Evolutionary conservation across 2,329 filamentous ascomycete species (phyloP).

Genomic region (Trichoderma sp.): DNA sequence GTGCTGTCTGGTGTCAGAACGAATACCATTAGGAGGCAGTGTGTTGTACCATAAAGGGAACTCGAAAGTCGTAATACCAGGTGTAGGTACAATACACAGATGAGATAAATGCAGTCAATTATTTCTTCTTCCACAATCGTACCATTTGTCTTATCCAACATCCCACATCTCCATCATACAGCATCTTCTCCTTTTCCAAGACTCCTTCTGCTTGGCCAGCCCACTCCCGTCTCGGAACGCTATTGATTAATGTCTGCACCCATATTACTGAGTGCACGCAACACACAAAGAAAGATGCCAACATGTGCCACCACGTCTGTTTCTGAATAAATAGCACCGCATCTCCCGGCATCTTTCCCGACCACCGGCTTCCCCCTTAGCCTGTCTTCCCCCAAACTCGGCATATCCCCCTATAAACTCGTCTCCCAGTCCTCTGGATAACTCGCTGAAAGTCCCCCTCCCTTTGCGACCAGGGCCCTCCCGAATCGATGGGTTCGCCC

Average conservation of each 20-base stretch:
- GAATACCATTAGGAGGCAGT: neutral
- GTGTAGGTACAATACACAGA: neutral
- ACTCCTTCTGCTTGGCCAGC: neutral
- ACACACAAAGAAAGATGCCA: neutral
- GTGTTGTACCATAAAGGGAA: neutral
- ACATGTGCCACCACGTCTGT: neutral
- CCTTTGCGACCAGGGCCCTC: conserved; percentile 11
- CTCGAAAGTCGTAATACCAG: neutral
- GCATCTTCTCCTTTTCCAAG: neutral
- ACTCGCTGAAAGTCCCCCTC: neutral
- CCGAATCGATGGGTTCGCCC: conserved; percentile 11
- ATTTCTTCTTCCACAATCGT: neutral
- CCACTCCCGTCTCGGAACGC: neutral
- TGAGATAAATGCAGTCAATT: neutral
- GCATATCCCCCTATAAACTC: neutral
- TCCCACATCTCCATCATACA: neutral
- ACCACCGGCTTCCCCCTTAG: conserved; percentile 18
- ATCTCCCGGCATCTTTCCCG: conserved; percentile 15
- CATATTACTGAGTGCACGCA: neutral
- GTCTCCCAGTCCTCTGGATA: neutral
- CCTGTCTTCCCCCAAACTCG: neutral
- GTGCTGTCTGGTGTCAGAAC: neutral
- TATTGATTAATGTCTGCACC: neutral
- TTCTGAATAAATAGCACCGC: neutral
- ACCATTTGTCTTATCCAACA: neutral